Evolutionary conservation across 306 rosid species (phyloP).

Genomic region (Cercis canadensis): DNA sequence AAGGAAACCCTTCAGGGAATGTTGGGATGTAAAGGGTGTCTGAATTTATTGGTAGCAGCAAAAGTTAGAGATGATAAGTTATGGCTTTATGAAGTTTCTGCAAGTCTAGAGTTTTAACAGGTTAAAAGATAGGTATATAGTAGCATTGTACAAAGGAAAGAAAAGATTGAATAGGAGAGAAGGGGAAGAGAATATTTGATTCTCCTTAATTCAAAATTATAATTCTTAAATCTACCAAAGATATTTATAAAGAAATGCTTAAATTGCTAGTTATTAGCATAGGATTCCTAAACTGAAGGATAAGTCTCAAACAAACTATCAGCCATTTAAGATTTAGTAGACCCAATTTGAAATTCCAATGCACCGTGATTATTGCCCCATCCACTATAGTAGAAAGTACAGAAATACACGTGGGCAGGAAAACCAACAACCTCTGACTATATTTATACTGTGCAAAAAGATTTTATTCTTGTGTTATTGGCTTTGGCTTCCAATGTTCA

Average conservation of each 20-base stretch:
- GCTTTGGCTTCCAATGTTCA: background rate
- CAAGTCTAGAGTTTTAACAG: too few relatives aligned
- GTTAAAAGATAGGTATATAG: background rate
- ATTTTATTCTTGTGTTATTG: constrained; percentile 2
- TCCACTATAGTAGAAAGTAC: constrained; percentile 4
- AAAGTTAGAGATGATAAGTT: background rate
- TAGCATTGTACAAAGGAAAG: background rate
- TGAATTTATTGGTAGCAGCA: background rate
- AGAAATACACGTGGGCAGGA: constrained; percentile 11
- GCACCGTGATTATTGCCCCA: background rate
- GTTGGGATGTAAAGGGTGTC: background rate
- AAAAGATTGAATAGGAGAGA: background rate
- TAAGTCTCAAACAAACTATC: background rate
- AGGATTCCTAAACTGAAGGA: background rate
- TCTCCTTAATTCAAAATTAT: background rate
- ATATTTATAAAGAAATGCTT: background rate
- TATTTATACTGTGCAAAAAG: background rate
- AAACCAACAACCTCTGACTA: background rate
- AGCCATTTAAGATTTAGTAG: constrained; percentile 3
- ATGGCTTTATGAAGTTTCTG: background rate
- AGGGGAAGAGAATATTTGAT: background rate
- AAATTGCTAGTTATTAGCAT: constrained; percentile 12
- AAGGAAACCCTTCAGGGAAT: background rate
- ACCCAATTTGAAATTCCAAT: constrained; percentile 7
- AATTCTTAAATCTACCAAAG: too few relatives aligned